Conservation (phyloP, 371 early-diverging fungal genomes). For the Coemansia sp. region DNA sequence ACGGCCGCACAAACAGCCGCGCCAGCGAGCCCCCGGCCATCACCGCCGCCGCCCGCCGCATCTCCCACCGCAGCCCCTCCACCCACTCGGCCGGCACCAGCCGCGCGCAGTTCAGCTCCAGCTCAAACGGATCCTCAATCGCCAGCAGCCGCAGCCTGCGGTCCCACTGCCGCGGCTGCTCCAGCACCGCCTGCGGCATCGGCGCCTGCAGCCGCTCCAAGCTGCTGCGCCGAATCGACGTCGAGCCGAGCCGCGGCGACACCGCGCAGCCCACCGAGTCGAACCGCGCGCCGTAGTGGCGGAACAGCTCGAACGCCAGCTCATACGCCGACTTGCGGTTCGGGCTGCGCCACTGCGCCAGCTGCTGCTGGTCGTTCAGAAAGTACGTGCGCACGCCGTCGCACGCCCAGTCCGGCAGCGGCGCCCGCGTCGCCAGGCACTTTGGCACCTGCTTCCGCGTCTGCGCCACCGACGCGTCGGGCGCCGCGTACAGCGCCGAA, state of each 20-base stretch:
- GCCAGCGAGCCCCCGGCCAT: not conserved
- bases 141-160: conserved; percentile 21
- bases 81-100: conserved; percentile 35
- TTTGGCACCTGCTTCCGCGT: not conserved
- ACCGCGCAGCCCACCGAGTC: conserved; percentile 25
- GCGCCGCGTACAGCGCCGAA: conserved; percentile 3
- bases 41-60: conserved; percentile 41
- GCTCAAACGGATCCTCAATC: conserved; percentile 44
- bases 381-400: conserved; percentile 18
- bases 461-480: not conserved
- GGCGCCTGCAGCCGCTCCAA: conserved; percentile 16
- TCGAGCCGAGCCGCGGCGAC: conserved; percentile 31
- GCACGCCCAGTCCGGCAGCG: conserved; percentile 8
- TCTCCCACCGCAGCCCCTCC: conserved; percentile 42
- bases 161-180: conserved; percentile 14
- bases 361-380: not conserved
- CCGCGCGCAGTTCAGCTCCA: conserved; percentile 26
- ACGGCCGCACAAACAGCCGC: conserved; percentile 18
- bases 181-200: not conserved
- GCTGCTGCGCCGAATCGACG: conserved; percentile 18
- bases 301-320: conserved; percentile 30
- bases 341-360: conserved; percentile 21
- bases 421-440: conserved; percentile 12
- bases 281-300: conserved; percentile 26
- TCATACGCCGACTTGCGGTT: conserved; percentile 14